Evolutionary conservation across 2,329 filamentous ascomycete genomes (phyloP), one percentile per base, ranked within the genome.

Genomic region (Aschersonia sp.): DNA sequence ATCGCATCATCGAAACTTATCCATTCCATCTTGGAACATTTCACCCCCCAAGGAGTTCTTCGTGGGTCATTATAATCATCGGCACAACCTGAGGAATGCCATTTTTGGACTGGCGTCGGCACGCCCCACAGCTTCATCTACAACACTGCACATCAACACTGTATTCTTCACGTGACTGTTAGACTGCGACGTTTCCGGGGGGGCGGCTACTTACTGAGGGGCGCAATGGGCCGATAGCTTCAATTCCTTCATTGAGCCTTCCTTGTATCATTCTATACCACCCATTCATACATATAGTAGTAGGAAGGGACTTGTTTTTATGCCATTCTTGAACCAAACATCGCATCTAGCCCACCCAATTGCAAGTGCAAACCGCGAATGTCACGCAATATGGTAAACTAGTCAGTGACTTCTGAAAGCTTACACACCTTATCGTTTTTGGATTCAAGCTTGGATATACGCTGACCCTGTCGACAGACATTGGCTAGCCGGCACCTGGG

Each of bases 161-260:
- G 22, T 4, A 9, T 37, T 37, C 35, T 37, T 37, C 53, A 58
- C 56, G 56, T 58, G 56, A 58, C 47, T 32, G 32, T 5, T 30
- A 49, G 49, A 49, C 48, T 48, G 42, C 47, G 47, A 52, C 53
- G 50, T 45, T 50, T 49, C 51, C 49, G 44, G 50, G 50, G 46
- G 44, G 49, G 22, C 12, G 35, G 35, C 35, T 48, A 46, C 2
- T 30, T n/a, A 45, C 41, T 54, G 53, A 54, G 55, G 56, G 54
- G 54, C 53, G 43, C 45, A 46, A 55, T 55, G 51, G 47, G 51
- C 48, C 49, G 54, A 55, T 48, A 48, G 49, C 52, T 52, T 52
- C 51, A 52, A 49, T 53, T 53, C 52, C 50, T 51, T 51, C 51
- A 50, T 52, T 53, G 52, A 53, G 50, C 54, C 49, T 53, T 52